A percentile compares a stretch with the other conserved stretches of the same genome.
phyloP scores from a whole-genome alignment of 306 rosid species.

The Cotoneaster glaucophyllus region DNA sequence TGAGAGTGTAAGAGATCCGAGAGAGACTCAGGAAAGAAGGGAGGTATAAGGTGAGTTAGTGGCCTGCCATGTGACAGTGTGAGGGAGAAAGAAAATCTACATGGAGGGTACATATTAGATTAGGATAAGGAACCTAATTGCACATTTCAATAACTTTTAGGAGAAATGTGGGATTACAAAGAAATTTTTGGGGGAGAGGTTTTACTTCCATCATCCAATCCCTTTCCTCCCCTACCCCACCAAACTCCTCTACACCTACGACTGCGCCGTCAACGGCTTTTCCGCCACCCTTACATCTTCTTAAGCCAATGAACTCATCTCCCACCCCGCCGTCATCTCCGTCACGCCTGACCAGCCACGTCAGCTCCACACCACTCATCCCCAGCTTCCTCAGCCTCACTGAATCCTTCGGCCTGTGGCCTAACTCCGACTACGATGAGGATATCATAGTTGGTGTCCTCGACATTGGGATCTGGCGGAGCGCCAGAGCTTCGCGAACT shows the following conservation, averaged over 20 bases:
- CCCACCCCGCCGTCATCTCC: conserved; percentile 35
- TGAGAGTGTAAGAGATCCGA: no score
- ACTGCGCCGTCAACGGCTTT: conserved; percentile 56
- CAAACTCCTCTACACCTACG: conserved; percentile 60
- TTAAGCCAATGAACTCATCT: conserved; percentile 42
- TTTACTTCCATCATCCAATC: conserved; percentile 39
- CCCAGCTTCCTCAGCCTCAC: conserved; percentile 59
- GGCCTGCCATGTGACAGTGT: no score
- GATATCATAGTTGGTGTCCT: conserved; percentile 68
- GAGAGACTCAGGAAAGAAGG: no score
- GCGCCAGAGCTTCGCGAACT: conserved; percentile 46
- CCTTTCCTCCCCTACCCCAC: conserved; percentile 60
- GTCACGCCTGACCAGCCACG: conserved; percentile 63
- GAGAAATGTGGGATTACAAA: no score
- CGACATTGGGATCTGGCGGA: conserved; percentile 92
- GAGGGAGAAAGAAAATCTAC: no score
- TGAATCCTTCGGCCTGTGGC: conserved; percentile 56
- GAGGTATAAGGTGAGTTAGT: no score
- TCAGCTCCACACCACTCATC: conserved; percentile 66
- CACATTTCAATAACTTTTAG: no score
- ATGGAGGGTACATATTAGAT: no score
- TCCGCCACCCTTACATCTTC: conserved; percentile 46
- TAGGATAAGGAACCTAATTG: no score
- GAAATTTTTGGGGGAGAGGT: no score
- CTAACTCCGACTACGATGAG: conserved; percentile 40